These are phyloP conservation scores for Kodamaea jinghongensis DNA, from an alignment of 805 yeast genomes.

Conservation along the genomic window DNA sequence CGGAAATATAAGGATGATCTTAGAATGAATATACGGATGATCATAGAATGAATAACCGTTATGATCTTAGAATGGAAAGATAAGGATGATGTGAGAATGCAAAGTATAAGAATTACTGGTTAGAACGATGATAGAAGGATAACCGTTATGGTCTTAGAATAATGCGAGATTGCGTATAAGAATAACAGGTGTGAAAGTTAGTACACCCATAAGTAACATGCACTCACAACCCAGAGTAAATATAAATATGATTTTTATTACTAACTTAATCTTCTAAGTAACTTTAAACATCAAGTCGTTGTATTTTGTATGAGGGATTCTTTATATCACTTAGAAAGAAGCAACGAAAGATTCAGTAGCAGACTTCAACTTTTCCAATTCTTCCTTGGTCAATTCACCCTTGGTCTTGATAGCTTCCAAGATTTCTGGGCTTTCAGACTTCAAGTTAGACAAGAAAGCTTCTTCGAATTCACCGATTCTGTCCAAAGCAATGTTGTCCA, in stretches of 20 bases:
- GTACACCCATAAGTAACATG: too few relatives aligned
- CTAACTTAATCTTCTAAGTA: slow-evolving; percentile 3
- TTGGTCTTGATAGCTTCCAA: slow-evolving; percentile 77
- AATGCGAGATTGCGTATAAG: too few relatives aligned
- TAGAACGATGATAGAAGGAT: too few relatives aligned
- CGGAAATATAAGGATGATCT: too few relatives aligned
- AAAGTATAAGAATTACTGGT: too few relatives aligned
- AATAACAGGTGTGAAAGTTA: too few relatives aligned
- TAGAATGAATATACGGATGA: too few relatives aligned
- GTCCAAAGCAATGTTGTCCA: slow-evolving; percentile 80
- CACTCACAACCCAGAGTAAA: too few relatives aligned
- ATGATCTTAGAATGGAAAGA: too few relatives aligned
- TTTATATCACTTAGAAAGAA: slow-evolving; percentile 56
- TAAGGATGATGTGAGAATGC: too few relatives aligned
- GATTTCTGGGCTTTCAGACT: slow-evolving; percentile 84
- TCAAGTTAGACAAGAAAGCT: slow-evolving; percentile 87
- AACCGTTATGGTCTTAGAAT: too few relatives aligned
- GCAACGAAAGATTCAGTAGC: slow-evolving; percentile 92
- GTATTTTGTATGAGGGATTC: slow-evolving; percentile 2
- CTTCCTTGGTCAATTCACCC: slow-evolving; percentile 90
- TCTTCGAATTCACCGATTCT: slow-evolving; percentile 90
- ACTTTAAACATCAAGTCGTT: slow-evolving; percentile 5
- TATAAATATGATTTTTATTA: slow-evolving; percentile 7
- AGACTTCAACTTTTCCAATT: slow-evolving; percentile 80
- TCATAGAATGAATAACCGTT: too few relatives aligned